Conservation (phyloP, 345 rosid species). For the Ceriops zippeliana region DNA sequence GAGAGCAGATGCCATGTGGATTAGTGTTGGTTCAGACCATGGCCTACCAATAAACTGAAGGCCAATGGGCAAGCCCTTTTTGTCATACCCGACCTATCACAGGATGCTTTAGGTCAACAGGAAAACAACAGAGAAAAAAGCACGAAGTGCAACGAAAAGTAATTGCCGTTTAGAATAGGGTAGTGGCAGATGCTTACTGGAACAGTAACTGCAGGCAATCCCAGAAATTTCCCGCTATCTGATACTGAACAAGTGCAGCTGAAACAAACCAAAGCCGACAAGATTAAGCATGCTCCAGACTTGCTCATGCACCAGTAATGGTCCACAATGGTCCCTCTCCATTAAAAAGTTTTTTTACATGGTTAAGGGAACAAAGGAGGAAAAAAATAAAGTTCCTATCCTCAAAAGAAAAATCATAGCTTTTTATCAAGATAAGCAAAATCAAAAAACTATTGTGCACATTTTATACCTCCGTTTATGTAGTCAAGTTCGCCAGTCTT, state of each 20-base stretch:
- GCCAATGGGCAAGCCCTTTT: conserved; percentile 58
- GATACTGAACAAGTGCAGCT: conserved; percentile 70
- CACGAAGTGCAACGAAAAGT: background rate
- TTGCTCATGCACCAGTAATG: no score
- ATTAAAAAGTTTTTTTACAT: no score
- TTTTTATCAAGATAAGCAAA: no score
- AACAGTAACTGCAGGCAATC: conserved; percentile 65
- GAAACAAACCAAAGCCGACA: conserved; percentile 19
- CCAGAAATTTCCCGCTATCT: conserved; percentile 72
- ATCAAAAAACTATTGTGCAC: no score
- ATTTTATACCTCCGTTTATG: conserved; percentile 60
- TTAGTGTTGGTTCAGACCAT: conserved; percentile 65
- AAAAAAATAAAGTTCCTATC: no score
- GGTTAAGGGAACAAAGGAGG: no score
- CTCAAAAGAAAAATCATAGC: no score
- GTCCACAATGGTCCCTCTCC: no score
- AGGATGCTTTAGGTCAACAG: background rate
- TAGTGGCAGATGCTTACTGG: conserved; percentile 36
- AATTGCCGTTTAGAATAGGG: background rate
- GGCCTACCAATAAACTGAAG: conserved; percentile 75
- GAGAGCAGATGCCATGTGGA: conserved; percentile 56
- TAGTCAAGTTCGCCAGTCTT: conserved; percentile 72
- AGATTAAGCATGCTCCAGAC: background rate
- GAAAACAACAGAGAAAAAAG: background rate
- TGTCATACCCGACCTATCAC: conserved; percentile 64